phyloP scores from a whole-genome alignment of 2,329 filamentous ascomycete genomes.

The Coniochaeta hoffmannii region DNA sequence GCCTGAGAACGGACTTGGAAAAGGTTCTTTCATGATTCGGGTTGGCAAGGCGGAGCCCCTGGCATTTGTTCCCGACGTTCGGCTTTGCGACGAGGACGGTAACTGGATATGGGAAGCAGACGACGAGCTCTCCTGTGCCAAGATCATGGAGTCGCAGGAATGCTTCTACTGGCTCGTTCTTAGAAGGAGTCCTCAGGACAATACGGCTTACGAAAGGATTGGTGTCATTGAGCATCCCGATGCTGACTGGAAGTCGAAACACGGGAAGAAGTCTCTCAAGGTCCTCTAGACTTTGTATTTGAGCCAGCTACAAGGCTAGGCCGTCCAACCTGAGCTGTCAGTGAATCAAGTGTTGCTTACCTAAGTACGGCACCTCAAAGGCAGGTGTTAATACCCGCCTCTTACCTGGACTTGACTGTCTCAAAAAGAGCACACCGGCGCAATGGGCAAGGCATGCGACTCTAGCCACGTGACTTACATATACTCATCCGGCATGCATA shows the following conservation, averaged over 20 bases:
- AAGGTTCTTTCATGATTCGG: slow-evolving; percentile 3
- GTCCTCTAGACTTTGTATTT: too few species aligned
- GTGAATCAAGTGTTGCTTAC: too few species aligned
- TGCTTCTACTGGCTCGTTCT: slow-evolving; percentile 8
- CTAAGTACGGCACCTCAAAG: too few species aligned
- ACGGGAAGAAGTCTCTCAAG: not conserved
- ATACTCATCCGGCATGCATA: too few species aligned
- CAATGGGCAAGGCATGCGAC: too few species aligned
- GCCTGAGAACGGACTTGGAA: not conserved
- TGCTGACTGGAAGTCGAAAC: slow-evolving; percentile 2
- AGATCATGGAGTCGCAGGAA: slow-evolving; percentile 7
- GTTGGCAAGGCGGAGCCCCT: slow-evolving; percentile 4
- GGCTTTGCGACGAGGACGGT: slow-evolving; percentile 8
- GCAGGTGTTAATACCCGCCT: too few species aligned
- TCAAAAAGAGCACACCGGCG: too few species aligned
- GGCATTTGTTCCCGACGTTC: slow-evolving; percentile 6
- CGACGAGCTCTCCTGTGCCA: slow-evolving; percentile 6
- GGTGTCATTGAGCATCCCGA: slow-evolving; percentile 5
- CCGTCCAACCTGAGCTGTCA: too few species aligned
- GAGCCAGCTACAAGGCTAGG: too few species aligned
- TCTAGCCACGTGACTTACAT: too few species aligned
- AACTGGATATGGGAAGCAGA: slow-evolving; percentile 8
- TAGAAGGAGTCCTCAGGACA: slow-evolving; percentile 2
- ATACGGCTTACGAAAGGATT: slow-evolving; percentile 7
- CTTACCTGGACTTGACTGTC: too few species aligned